Base-by-base conservation (phyloP, 805 yeast species). In the Suhomyces prunicola region DNA sequence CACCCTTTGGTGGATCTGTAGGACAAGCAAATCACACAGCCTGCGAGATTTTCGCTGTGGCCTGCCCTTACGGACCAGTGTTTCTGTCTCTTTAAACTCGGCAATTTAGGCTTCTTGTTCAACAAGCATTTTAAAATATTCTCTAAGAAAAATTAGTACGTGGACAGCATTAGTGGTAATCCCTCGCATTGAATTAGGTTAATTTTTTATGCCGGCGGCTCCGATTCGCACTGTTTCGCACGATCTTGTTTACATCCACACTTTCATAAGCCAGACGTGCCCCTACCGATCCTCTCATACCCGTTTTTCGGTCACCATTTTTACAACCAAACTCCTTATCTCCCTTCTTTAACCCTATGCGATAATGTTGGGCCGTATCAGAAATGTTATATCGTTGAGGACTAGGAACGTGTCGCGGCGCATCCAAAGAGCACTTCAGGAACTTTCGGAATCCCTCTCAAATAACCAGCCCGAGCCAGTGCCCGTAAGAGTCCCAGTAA, bases 381-480 rank as follows among this genome's bases (percentile, higher is more conserved):
- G 73, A 63, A 79, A 80, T 64, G 69, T 81, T 60, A 68, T 79
- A 35, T 68, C 79, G 54, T 70, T 73, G 48, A 60, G 61, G 54
- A 70, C 82, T 13, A 70, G 78, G 48, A 74, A 71, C 59, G 72
- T 83, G 19, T 77, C 81, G 35, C 69, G 75, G 56, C 79, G 77
- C 52, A 68, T 78, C 54, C 41, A 53, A 9, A 75, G 76, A 61
- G 73, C 76, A 27, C 69, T 81, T 24, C 78, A 79, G 57, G 84
- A 81, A 54, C 67, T 81, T 51, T 73, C 76, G 35, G 75, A 73
- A 58, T 68, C 58, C 31, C 54, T 70, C 36, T 57, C 63, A 27
- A 56, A 63, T n/a, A 62, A 62, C 31, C 65, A 65, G 19, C 67
- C 73, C 2, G 76, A 73, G 44, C 71, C 71, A 3, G 65, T 69